A percentile compares a stretch with the other conserved stretches of the same genome.
phyloP scores from a whole-genome alignment of 169 alveolate genomes.

The Plasmodium vivax region DNA sequence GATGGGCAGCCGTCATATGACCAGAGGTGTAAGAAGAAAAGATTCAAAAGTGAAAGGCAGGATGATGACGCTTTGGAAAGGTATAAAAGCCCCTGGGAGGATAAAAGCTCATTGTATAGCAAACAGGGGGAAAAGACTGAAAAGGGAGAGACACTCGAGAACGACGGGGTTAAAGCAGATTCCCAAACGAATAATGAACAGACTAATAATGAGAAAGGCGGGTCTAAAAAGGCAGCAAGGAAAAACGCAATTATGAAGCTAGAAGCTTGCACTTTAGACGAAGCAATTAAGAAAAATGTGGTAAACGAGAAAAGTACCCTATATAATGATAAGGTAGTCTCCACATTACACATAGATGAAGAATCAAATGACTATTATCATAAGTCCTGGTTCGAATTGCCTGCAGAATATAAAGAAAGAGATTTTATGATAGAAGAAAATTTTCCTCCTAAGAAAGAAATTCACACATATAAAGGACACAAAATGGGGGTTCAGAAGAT shows the following conservation, averaged over 20 bases:
- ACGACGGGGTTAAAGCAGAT: slow-evolving; percentile 5
- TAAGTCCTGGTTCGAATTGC: slow-evolving; percentile 74
- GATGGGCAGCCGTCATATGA: slow-evolving; percentile 1
- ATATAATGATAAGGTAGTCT: slow-evolving; percentile 64
- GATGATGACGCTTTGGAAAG: slow-evolving; percentile 14
- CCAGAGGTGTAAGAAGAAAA: slow-evolving; percentile 23
- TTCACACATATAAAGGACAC: slow-evolving; percentile 94
- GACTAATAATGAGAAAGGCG: slow-evolving; percentile 3
- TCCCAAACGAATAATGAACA: neutral
- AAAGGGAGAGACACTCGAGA: slow-evolving; percentile 5
- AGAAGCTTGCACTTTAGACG: slow-evolving; percentile 61
- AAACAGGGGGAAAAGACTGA: neutral
- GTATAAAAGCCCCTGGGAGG: slow-evolving; percentile 70
- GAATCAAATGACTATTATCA: slow-evolving; percentile 39
- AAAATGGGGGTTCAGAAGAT: slow-evolving; percentile 94
- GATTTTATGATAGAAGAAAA: slow-evolving; percentile 74
- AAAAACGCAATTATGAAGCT: slow-evolving; percentile 11
- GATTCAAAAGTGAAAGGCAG: slow-evolving; percentile 12
- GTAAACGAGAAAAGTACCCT: slow-evolving; percentile 52
- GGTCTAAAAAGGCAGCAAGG: neutral
- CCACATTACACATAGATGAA: slow-evolving; percentile 63
- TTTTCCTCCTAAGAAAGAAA: slow-evolving; percentile 93
- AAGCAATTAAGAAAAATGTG: slow-evolving; percentile 58
- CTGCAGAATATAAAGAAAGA: slow-evolving; percentile 75
- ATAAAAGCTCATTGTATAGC: neutral